Base-by-base conservation (phyloP, 345 rosid genomes). In the Geranium brycei region DNA sequence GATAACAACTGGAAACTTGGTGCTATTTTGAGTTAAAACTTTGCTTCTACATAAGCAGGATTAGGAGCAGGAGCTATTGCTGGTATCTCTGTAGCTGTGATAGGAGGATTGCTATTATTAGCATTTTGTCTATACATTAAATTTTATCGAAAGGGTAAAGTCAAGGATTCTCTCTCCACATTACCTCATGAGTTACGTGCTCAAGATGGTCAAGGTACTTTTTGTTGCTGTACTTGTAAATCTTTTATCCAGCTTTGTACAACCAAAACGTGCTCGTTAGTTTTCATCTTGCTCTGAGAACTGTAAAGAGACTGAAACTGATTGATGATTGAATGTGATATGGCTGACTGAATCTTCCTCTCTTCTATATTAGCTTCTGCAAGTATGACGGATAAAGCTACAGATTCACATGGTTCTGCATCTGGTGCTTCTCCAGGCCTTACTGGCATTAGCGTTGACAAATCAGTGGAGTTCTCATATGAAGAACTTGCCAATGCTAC, bases 401-500 rank as follows among this genome's bases (percentile, higher is more conserved):
- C 69, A 1, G 80, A 77, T 66, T 73, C 82, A 55, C 19, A 66
- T 28, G 70, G 68, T 19, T 63, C 64, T 11, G 61, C 59, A 19
- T 40, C 64, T 17, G 72, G 84, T 58, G 70, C 69, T 19, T 47
- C 85, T 65, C 75, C 83, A 58, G 80, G 77, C 58, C 62, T 80
- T 62, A 66, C 86, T 0, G 92, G 85, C 32, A 82, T 93, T 65
- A 85, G 89, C 19, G 92, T 93, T 64, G 92, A 83, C 61, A 90
- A 88, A 66, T 88, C 97, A 1, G 89, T 90, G 58, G 96, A 88
- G 75, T 90, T 90, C 74, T 72, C 96, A 11, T 81, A 85, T 65
- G 95, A 93, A 77, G 99, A 93, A 76, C 96, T 93, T 23, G 87
- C 99, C 32, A 76, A 65, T 73, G 99, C 95, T 30, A 90, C 96